These are phyloP conservation scores for Thalassiosira ordinaria DNA, from an alignment of 352 stramenopile species.

Conservation along the genomic window DNA sequence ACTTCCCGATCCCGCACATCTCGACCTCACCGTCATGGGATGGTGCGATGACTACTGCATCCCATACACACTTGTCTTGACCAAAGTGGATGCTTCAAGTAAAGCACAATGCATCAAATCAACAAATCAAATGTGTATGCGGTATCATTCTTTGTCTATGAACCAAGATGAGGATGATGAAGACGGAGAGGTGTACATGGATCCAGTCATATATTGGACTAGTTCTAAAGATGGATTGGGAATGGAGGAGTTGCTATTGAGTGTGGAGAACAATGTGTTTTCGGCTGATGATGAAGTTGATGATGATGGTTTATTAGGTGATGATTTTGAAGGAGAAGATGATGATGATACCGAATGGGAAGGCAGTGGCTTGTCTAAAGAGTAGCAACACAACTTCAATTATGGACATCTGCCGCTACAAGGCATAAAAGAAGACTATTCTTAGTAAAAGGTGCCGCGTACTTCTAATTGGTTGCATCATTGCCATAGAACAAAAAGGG, in stretches of 20 bases:
- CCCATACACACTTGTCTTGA: constrained; percentile 77
- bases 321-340: constrained; percentile 9
- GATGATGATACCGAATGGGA: neutral
- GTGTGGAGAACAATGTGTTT: constrained; percentile 45
- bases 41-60: constrained; percentile 78
- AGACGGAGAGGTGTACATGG: constrained; percentile 46
- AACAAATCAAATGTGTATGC: constrained; percentile 80
- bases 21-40: constrained; percentile 76
- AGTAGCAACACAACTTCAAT: too few species aligned
- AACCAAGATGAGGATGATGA: constrained; percentile 20
- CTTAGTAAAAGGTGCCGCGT: too few species aligned
- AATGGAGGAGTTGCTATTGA: constrained; percentile 52
- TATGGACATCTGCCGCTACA: too few species aligned
- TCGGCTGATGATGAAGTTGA: constrained; percentile 29
- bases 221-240: constrained; percentile 59
- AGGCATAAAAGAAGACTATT: too few species aligned
- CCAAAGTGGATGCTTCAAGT: constrained; percentile 73
- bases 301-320: constrained; percentile 11
- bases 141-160: constrained; percentile 66
- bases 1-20: constrained; percentile 27
- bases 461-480: too few species aligned
- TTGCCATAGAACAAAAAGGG: too few species aligned
- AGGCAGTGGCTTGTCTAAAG: neutral
- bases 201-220: constrained; percentile 59
- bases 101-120: constrained; percentile 62